Evolutionary conservation across 192 early-diverging fungal genomes (phyloP).

Genomic region (Rhizophagus prolifer): DNA sequence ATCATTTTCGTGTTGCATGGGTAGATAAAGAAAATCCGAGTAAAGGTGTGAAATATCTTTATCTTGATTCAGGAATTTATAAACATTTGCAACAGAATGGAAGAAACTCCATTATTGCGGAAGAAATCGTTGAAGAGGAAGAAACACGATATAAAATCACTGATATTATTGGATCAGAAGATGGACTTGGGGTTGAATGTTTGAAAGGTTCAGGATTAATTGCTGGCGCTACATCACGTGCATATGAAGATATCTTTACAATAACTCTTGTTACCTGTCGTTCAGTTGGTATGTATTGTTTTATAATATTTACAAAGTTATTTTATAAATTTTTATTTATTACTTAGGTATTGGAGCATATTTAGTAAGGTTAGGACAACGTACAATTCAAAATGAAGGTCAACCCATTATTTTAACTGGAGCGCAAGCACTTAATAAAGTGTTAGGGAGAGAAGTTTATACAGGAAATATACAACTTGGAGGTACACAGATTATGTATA

Average conservation of each 20-base stretch:
- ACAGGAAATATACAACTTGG: conserved; percentile 97
- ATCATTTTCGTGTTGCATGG: conserved; percentile 87
- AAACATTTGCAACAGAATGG: conserved; percentile 57
- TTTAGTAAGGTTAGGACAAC: conserved; percentile 96
- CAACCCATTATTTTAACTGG: conserved; percentile 99
- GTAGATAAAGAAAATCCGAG: conserved; percentile 74
- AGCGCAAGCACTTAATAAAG: conserved; percentile 96
- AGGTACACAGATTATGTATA: conserved; percentile 99
- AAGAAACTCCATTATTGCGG: conserved; percentile 70
- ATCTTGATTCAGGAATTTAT: conserved; percentile 75
- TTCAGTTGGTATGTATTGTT: conserved; percentile 72
- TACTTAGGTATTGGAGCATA: conserved; percentile 87
- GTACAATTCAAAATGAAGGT: conserved; percentile 95
- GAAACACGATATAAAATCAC: conserved; percentile 79
- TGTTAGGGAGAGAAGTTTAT: conserved; percentile 97
- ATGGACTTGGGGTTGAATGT: conserved; percentile 97
- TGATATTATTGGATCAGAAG: conserved; percentile 80
- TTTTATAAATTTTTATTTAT: background rate
- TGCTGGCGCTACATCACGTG: conserved; percentile 93
- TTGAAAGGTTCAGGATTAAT: conserved; percentile 95
- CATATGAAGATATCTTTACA: conserved; percentile 98
- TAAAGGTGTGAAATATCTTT: conserved; percentile 93
- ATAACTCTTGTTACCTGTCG: conserved; percentile 95
- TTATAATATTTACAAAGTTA: background rate
- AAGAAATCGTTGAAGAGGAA: conserved; percentile 69